A percentile compares a stretch with the other conserved stretches of the same genome.
Evolutionary conservation across 148 eudicot genomes (phyloP).

Genomic region (Vaccinium corymbosum): DNA sequence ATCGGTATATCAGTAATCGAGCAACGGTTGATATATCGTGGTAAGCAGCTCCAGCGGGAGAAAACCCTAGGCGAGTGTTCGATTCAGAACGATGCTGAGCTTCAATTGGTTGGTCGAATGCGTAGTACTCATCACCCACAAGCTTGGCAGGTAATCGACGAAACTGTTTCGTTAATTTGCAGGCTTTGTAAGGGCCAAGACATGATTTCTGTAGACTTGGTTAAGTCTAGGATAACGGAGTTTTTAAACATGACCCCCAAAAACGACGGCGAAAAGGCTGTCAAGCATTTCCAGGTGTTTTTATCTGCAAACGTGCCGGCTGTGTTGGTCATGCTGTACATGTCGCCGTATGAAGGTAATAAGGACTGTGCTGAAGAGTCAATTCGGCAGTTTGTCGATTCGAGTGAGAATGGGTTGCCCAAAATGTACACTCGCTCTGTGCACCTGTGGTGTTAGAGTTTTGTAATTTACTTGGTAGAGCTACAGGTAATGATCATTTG

Average conservation of each 20-base stretch:
- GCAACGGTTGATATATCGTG: conserved; percentile 56
- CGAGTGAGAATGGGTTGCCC: conserved; percentile 15
- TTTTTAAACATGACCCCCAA: conserved; percentile 23
- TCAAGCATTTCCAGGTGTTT: conserved; percentile 43
- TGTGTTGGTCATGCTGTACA: conserved; percentile 59
- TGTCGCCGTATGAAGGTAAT: conserved; percentile 33
- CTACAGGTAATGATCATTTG: conserved; percentile 32
- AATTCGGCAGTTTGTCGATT: conserved; percentile 42
- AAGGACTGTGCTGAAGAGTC: conserved; percentile 44
- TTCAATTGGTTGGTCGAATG: conserved; percentile 65
- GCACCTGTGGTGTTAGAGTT: conserved; percentile 60
- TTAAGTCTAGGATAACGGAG: conserved; percentile 11
- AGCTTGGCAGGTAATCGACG: conserved; percentile 50
- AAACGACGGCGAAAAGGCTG: conserved; percentile 14
- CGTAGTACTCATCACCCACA: conserved; percentile 60
- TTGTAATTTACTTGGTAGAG: conserved; percentile 49
- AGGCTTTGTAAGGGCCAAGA: conserved; percentile 32
- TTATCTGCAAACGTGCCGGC: conserved; percentile 42
- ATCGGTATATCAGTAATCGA: conserved; percentile 46
- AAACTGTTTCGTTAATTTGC: conserved; percentile 36
- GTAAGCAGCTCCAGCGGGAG: conserved; percentile 69
- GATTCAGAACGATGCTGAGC: conserved; percentile 45
- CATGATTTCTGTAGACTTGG: not conserved
- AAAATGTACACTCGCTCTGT: conserved; percentile 19
- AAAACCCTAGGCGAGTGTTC: conserved; percentile 43